These are phyloP conservation scores for Starmerella vitae DNA, from an alignment of 805 yeast genomes.

Conservation along the genomic window DNA sequence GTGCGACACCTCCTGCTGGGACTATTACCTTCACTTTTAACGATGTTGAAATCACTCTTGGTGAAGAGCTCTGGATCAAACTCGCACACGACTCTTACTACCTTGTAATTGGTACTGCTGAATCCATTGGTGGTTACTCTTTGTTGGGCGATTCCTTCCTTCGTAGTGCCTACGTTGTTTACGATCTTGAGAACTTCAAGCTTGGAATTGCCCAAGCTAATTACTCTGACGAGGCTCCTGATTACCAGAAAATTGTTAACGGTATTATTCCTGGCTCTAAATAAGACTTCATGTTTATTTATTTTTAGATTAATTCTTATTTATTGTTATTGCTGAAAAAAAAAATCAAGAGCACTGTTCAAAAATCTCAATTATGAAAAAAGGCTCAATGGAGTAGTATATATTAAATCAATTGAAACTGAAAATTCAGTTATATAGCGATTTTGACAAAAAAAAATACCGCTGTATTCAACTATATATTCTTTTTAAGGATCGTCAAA, in stretches of 20 bases:
- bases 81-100: background rate
- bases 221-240: constrained; percentile 10
- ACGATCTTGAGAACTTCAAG: constrained; percentile 44
- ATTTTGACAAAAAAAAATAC: too few relatives aligned
- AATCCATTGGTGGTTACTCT: constrained; percentile 13
- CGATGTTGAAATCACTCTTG: constrained; percentile 18
- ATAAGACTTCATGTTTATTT: background rate
- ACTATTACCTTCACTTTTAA: constrained; percentile 15
- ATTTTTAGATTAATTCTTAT: background rate
- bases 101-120: constrained; percentile 8
- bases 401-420: too few relatives aligned
- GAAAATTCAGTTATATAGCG: too few relatives aligned
- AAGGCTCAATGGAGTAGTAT: too few relatives aligned
- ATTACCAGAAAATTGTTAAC: constrained; percentile 18
- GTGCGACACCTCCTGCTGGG: background rate
- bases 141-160: constrained; percentile 54
- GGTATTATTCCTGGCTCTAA: constrained; percentile 23
- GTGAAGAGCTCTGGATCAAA: constrained; percentile 19
- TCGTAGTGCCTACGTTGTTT: constrained; percentile 50
- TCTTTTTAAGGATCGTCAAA: too few relatives aligned
- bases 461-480: too few relatives aligned
- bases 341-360: too few relatives aligned
- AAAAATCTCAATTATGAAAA: too few relatives aligned
- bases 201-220: constrained; percentile 42
- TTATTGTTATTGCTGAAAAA: background rate